Evolutionary conservation across 148 eudicot species (phyloP).

Genomic region (Rhododendron williamsianum): DNA sequence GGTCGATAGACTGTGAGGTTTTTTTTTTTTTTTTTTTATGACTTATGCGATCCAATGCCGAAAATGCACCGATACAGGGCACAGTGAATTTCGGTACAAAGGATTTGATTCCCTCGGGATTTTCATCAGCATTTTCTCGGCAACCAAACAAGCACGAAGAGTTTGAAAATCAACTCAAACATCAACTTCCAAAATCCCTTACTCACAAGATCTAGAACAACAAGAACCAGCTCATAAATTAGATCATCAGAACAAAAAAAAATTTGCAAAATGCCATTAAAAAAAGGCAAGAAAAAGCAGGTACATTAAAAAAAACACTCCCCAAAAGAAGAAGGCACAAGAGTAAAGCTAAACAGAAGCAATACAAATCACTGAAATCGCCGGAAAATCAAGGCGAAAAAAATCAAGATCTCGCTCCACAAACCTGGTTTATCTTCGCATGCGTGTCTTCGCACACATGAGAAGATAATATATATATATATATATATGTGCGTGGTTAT

Average conservation of each 20-base stretch:
- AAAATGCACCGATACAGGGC: not conserved
- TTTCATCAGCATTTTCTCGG: not conserved
- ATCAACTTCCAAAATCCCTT: not conserved
- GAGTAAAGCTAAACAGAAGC: not conserved
- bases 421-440: not conserved
- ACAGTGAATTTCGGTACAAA: not conserved
- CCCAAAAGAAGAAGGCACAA: not conserved
- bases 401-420: slow-evolving; percentile 11
- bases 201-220: slow-evolving; percentile 7
- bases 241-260: not conserved
- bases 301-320: not conserved
- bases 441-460: not conserved
- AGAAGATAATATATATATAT: no score
- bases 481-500: not conserved
- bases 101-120: not conserved
- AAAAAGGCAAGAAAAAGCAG: not conserved
- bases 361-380: not conserved
- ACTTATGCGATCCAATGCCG: not conserved
- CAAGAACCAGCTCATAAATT: not conserved
- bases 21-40: no score
- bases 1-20: not conserved
- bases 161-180: not conserved
- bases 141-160: not conserved
- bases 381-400: not conserved
- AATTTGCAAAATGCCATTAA: not conserved